Percentiles rank a stretch among this genome's conserved stretches.
These are phyloP conservation scores for Avena sativa DNA, from an alignment of 176 grass and related monocot species.

Conservation along the genomic window DNA sequence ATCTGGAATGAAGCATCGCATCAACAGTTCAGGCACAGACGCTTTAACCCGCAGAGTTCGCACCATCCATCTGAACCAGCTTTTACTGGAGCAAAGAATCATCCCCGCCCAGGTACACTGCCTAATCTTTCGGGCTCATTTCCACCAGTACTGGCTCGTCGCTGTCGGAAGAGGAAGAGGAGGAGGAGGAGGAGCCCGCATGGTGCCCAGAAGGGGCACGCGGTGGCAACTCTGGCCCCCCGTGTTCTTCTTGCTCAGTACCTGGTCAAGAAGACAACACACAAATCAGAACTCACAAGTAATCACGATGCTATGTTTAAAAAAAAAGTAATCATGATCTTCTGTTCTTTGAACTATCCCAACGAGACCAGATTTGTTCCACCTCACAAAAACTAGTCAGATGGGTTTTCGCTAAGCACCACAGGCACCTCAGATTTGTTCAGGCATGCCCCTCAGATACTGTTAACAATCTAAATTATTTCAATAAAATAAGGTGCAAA, in stretches of 20 bases:
- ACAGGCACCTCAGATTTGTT: constrained; percentile 17
- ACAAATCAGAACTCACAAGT: background rate
- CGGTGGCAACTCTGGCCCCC: constrained; percentile 44
- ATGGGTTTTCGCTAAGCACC: background rate
- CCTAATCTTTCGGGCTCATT: constrained; percentile 45
- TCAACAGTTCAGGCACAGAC: background rate
- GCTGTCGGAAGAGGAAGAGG: constrained; percentile 30
- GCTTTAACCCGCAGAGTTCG: background rate
- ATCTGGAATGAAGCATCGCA: constrained; percentile 11
- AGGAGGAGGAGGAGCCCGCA: constrained; percentile 26
- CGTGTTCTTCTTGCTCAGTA: constrained; percentile 52
- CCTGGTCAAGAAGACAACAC: constrained; percentile 36
- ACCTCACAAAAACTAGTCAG: constrained; percentile 4
- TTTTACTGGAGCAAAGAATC: constrained; percentile 3
- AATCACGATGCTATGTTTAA: background rate
- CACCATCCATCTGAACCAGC: constrained; percentile 28
- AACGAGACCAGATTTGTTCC: constrained; percentile 2
- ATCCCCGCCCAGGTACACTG: background rate
- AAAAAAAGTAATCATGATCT: background rate
- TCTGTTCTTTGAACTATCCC: background rate
- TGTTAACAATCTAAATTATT: constrained; percentile 16
- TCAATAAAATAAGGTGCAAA: background rate
- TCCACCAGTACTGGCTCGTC: constrained; percentile 17
- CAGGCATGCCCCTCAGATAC: background rate
- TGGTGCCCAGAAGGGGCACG: constrained; percentile 50